Conservation (phyloP, 345 rosid species). For the Rhizophora mangle region DNA sequence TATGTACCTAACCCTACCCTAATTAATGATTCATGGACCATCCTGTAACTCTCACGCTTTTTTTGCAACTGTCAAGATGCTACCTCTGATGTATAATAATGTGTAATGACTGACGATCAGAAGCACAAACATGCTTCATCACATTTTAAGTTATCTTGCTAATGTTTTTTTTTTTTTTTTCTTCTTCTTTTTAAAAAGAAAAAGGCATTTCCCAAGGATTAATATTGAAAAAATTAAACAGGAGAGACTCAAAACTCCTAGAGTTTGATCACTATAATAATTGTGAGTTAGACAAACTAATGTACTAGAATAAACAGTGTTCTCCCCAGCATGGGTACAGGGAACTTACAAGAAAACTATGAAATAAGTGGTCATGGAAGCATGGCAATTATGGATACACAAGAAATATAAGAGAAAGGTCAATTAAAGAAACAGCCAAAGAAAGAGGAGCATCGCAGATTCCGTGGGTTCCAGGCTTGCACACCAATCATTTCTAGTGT, state of each 20-base stretch:
- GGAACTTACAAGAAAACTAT: slow-evolving; percentile 8
- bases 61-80: not conserved
- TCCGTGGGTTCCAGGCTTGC: slow-evolving; percentile 59
- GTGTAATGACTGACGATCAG: slow-evolving; percentile 14
- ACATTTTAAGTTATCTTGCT: no score
- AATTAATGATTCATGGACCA: slow-evolving; percentile 9
- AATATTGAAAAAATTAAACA: no score
- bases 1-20: not conserved
- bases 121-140: not conserved
- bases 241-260: no score
- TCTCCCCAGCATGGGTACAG: not conserved
- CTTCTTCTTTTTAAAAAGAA: no score
- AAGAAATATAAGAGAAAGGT: not conserved
- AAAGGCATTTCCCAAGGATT: no score
- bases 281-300: no score
- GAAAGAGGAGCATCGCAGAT: slow-evolving; percentile 36
- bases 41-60: slow-evolving; percentile 15
- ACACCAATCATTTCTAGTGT: slow-evolving; percentile 25
- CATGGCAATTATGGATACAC: not conserved
- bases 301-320: no score
- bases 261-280: no score
- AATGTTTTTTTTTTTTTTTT: no score
- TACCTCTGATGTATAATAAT: not conserved
- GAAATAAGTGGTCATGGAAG: slow-evolving; percentile 11
- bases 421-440: not conserved